Evolutionary conservation across 2,329 filamentous ascomycete species (phyloP).

Genomic region (Fusarium begoniae): DNA sequence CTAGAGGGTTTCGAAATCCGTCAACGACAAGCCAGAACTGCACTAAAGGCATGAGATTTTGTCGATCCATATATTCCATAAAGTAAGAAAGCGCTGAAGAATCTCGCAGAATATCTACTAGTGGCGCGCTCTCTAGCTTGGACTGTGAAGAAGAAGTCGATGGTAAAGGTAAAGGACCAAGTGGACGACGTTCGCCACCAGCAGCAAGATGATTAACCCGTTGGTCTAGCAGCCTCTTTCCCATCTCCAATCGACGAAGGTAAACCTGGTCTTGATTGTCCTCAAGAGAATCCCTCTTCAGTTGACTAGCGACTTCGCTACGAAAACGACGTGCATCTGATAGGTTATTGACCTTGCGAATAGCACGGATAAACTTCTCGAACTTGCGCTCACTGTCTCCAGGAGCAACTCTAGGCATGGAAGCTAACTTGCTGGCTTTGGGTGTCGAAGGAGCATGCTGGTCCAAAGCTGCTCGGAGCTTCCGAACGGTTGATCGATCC

Average conservation of each 20-base stretch:
- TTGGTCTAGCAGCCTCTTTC: slow-evolving; percentile 88
- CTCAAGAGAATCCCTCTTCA: slow-evolving; percentile 82
- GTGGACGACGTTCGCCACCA: slow-evolving; percentile 62
- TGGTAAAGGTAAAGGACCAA: slow-evolving; percentile 35
- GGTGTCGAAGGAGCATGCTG: slow-evolving; percentile 89
- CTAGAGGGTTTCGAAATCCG: slow-evolving; percentile 91
- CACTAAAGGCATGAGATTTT: slow-evolving; percentile 84
- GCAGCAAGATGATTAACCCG: slow-evolving; percentile 83
- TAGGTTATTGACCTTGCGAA: slow-evolving; percentile 87
- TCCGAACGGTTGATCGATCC: slow-evolving; percentile 93
- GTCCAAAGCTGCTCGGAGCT: slow-evolving; percentile 89
- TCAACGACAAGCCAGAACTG: slow-evolving; percentile 99
- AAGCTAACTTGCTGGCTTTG: slow-evolving; percentile 68
- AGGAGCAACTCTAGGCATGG: slow-evolving; percentile 81
- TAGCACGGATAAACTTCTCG: slow-evolving; percentile 90
- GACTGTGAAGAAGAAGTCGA: slow-evolving; percentile 56
- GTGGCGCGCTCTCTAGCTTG: slow-evolving; percentile 75
- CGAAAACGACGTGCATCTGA: slow-evolving; percentile 93
- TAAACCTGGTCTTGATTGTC: slow-evolving; percentile 88
- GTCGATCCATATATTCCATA: slow-evolving; percentile 99
- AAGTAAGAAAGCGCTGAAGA: slow-evolving; percentile 94
- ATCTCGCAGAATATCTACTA: slow-evolving; percentile 89
- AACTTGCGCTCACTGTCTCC: slow-evolving; percentile 92
- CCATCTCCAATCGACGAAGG: slow-evolving; percentile 88
- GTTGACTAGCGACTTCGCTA: slow-evolving; percentile 89